Percentiles rank a stretch among this genome's conserved stretches.
Evolutionary conservation across 768 basidiomycete genomes (phyloP).

Genomic region (button mushroom (Agaricus bisporus)): DNA sequence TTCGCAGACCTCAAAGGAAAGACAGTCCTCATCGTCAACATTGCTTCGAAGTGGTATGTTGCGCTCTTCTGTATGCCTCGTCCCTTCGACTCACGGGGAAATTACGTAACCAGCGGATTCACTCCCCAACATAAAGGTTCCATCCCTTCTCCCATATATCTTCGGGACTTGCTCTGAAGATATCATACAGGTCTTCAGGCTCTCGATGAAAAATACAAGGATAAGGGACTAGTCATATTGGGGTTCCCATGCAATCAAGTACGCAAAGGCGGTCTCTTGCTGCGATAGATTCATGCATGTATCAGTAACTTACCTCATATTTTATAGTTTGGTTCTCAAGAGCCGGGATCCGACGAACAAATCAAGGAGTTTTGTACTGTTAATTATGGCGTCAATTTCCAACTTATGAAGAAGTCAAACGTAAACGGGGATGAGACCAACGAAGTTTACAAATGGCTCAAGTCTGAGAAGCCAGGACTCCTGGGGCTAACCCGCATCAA

Average conservation of each 20-base stretch:
- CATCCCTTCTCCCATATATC: neutral
- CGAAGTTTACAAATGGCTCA: constrained; percentile 81
- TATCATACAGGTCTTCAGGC: constrained; percentile 58
- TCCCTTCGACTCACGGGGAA: neutral
- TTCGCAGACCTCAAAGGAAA: constrained; percentile 72
- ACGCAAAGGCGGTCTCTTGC: constrained; percentile 10
- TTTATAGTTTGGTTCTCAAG: constrained; percentile 74
- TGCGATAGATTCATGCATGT: neutral
- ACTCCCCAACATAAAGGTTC: constrained; percentile 73
- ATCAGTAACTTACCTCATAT: neutral
- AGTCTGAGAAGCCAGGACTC: constrained; percentile 69
- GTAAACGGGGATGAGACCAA: constrained; percentile 87
- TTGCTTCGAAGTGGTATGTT: constrained; percentile 66
- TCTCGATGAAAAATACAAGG: constrained; percentile 78
- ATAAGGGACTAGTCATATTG: constrained; percentile 67
- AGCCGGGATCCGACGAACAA: constrained; percentile 74
- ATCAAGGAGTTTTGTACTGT: constrained; percentile 69
- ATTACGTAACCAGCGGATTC: constrained; percentile 52
- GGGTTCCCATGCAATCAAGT: constrained; percentile 93
- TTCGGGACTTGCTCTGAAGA: neutral
- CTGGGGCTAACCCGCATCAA: constrained; percentile 71
- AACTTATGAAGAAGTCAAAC: constrained; percentile 87
- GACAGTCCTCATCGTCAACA: constrained; percentile 73
- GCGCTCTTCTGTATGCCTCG: neutral
- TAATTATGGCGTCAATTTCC: constrained; percentile 89